Percentiles rank a stretch among this genome's conserved stretches.
These are phyloP conservation scores for Boletus smithii DNA, from an alignment of 1,284 basidiomycete genomes.

Conservation along the genomic window DNA sequence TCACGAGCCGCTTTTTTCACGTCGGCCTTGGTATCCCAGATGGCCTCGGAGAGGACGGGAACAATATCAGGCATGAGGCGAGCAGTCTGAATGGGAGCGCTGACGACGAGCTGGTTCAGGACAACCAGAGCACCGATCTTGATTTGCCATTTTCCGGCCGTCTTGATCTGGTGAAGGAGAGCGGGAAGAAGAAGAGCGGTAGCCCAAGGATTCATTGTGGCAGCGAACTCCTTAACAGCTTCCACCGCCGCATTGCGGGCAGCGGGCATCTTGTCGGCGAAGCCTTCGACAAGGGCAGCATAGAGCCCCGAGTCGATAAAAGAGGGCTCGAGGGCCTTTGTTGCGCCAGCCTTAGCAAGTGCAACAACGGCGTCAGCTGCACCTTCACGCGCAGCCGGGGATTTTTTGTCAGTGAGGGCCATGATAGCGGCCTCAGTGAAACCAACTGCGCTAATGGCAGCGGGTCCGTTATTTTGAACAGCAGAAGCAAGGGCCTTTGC, in stretches of 20 bases:
- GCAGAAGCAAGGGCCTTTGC: constrained; percentile 68
- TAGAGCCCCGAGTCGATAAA: constrained; percentile 87
- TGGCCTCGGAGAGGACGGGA: constrained; percentile 92
- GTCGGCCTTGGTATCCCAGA: constrained; percentile 99
- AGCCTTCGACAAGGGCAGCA: constrained; percentile 83
- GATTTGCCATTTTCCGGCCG: constrained; percentile 98
- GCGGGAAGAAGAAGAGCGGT: constrained; percentile 82
- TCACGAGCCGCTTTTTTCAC: constrained; percentile 99
- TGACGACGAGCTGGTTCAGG: constrained; percentile 88
- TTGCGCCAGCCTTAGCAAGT: constrained; percentile 75
- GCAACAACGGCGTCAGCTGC: constrained; percentile 71
- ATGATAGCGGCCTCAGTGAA: constrained; percentile 82
- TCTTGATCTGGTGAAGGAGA: constrained; percentile 92
- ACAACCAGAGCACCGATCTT: constrained; percentile 88
- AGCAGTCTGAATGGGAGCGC: constrained; percentile 83
- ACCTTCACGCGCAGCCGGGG: constrained; percentile 80
- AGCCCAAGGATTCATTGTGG: constrained; percentile 90
- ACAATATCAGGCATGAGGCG: constrained; percentile 95
- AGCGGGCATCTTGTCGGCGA: constrained; percentile 89
- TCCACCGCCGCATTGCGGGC: constrained; percentile 83
- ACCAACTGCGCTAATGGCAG: constrained; percentile 73
- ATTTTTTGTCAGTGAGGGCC: constrained; percentile 90
- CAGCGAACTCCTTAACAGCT: constrained; percentile 78
- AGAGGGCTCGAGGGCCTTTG: constrained; percentile 85
- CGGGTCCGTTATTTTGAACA: constrained; percentile 84